Percentiles rank a stretch among this genome's conserved stretches.
phyloP scores from a whole-genome alignment of 2,329 filamentous ascomycete species.

The Helicocarpus griseus region DNA sequence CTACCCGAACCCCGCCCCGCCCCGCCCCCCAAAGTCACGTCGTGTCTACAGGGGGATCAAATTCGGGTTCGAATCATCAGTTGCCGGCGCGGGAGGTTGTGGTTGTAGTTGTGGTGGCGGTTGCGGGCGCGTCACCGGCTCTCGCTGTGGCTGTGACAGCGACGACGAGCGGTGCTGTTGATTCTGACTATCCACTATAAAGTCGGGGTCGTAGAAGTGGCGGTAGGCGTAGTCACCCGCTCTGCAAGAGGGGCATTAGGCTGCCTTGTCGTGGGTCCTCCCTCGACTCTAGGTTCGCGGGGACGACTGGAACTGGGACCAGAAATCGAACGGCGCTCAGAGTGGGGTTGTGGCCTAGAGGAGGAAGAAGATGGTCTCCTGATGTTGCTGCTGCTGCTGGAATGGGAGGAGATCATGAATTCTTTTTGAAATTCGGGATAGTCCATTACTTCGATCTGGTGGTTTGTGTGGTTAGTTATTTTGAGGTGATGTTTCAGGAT shows the following conservation, averaged over 20 bases:
- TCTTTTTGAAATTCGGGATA: slow-evolving; percentile 10
- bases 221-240: not conserved
- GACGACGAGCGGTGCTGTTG: no score
- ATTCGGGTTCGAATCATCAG: no score
- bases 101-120: no score
- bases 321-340: not conserved
- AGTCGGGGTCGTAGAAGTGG: no score
- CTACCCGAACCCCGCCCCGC: no score
- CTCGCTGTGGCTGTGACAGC: no score
- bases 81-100: no score
- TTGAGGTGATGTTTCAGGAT: not conserved
- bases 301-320: not conserved
- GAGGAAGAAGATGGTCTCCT: not conserved
- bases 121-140: no score
- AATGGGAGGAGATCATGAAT: not conserved
- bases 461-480: not conserved
- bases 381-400: not conserved
- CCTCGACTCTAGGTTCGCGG: not conserved
- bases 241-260: no score
- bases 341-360: not conserved
- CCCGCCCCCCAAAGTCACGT: no score
- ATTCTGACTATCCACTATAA: no score
- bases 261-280: not conserved
- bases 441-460: slow-evolving; percentile 11
- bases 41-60: no score